Evolutionary conservation across 352 stramenopile species (phyloP).

Genomic region (Albugo laibachii): DNA sequence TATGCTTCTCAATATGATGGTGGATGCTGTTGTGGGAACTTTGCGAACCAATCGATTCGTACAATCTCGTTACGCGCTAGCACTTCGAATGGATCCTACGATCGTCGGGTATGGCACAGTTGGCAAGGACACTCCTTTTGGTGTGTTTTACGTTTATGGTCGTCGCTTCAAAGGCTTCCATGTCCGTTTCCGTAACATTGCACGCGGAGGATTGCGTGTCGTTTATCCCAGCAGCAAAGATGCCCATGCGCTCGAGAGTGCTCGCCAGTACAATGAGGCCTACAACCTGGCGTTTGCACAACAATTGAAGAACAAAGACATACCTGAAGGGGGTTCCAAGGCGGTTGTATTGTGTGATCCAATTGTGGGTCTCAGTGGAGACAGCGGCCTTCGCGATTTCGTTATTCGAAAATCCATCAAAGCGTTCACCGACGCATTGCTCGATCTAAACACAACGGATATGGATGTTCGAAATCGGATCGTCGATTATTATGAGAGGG

Average conservation of each 20-base stretch:
- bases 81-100: conserved; percentile 50
- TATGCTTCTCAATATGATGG: conserved; percentile 51
- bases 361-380: conserved; percentile 38
- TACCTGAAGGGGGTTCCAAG: conserved; percentile 95
- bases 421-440: conserved; percentile 89
- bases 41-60: conserved; percentile 73
- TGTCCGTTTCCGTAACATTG: conserved; percentile 94
- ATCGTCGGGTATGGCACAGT: conserved; percentile 69
- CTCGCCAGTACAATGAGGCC: conserved; percentile 91
- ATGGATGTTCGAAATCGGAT: conserved; percentile 64
- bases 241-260: conserved; percentile 60
- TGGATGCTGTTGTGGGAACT: conserved; percentile 48
- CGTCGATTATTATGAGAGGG: conserved; percentile 69
- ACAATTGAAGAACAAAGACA: conserved; percentile 99
- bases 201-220: conserved; percentile 89
- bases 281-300: conserved; percentile 93
- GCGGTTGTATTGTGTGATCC: conserved; percentile 89
- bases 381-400: conserved; percentile 44
- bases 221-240: conserved; percentile 86
- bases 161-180: conserved; percentile 95
- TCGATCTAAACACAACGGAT: conserved; percentile 87
- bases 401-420: conserved; percentile 94
- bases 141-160: conserved; percentile 89
- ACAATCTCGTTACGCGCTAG: conserved; percentile 58
- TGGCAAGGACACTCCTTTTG: conserved; percentile 78